Percentiles rank a stretch among this genome's conserved stretches.
Evolutionary conservation across 2,329 filamentous ascomycete genomes (phyloP).

Genomic region (Seiridium unicorne): DNA sequence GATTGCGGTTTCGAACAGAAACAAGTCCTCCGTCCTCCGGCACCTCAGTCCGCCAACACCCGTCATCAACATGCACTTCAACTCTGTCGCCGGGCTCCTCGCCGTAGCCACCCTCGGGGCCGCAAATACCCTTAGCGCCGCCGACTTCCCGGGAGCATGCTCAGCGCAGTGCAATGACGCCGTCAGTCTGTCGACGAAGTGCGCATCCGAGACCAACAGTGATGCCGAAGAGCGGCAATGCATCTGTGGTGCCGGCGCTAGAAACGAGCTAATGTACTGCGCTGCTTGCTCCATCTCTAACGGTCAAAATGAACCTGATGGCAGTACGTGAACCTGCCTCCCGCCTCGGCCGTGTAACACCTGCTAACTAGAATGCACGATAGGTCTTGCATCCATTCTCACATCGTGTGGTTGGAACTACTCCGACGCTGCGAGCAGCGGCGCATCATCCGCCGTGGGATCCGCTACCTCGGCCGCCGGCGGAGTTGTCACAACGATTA

Average conservation of each 20-base stretch:
- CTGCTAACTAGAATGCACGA: not conserved
- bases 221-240: constrained; percentile 6
- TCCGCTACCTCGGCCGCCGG: not conserved
- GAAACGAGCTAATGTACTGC: constrained; percentile 9
- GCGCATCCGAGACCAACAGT: not conserved
- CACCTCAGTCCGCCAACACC: not conserved
- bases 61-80: constrained; percentile 4
- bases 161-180: constrained; percentile 4
- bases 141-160: constrained; percentile 6
- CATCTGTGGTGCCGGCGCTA: constrained; percentile 5
- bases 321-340: not conserved
- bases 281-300: constrained; percentile 8
- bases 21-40: too few species aligned
- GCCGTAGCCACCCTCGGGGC: constrained; percentile 3
- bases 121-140: not conserved
- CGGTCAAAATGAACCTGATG: constrained; percentile 5
- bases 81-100: not conserved
- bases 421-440: not conserved
- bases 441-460: not conserved
- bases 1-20: too few species aligned
- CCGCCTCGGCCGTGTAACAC: not conserved
- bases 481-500: constrained; percentile 4
- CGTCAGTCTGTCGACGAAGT: constrained; percentile 1
- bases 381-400: constrained; percentile 6
- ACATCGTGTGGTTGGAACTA: constrained; percentile 6